Percentiles rank a stretch among this genome's conserved stretches.
Conservation (phyloP, 306 rosid genomes). For the Fragaria ananassa region DNA sequence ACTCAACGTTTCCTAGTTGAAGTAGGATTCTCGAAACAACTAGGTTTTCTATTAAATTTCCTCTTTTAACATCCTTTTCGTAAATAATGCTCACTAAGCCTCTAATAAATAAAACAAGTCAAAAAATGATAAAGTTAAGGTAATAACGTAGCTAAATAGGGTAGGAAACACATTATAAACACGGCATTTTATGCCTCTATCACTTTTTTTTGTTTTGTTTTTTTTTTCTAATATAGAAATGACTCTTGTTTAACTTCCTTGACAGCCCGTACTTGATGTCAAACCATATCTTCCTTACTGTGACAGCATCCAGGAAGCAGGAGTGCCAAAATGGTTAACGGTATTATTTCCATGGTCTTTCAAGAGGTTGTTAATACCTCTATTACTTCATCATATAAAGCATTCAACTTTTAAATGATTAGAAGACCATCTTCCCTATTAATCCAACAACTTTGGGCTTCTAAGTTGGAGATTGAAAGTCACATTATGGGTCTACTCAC, state of each 20-base stretch:
- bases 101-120: too few species aligned
- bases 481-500: neutral
- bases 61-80: too few species aligned
- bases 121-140: too few species aligned
- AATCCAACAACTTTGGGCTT: neutral
- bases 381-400: neutral
- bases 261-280: constrained; percentile 89
- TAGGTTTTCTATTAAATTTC: too few species aligned
- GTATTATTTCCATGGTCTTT: constrained; percentile 38
- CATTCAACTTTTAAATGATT: neutral
- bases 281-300: constrained; percentile 89
- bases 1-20: too few species aligned
- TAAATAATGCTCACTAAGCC: too few species aligned
- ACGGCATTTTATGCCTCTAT: too few species aligned
- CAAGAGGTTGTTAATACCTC: constrained; percentile 15
- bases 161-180: too few species aligned
- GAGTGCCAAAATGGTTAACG: constrained; percentile 73
- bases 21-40: too few species aligned
- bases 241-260: constrained; percentile 29
- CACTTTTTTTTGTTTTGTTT: neutral
- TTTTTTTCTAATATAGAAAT: constrained; percentile 9
- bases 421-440: neutral
- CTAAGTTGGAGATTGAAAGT: constrained; percentile 10
- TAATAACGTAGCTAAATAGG: too few species aligned
- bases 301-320: constrained; percentile 70